Evolutionary conservation across 371 early-diverging fungal species (phyloP), one percentile per base, ranked within the genome.

Genomic region (Thermomucor indicae-seudaticae): DNA sequence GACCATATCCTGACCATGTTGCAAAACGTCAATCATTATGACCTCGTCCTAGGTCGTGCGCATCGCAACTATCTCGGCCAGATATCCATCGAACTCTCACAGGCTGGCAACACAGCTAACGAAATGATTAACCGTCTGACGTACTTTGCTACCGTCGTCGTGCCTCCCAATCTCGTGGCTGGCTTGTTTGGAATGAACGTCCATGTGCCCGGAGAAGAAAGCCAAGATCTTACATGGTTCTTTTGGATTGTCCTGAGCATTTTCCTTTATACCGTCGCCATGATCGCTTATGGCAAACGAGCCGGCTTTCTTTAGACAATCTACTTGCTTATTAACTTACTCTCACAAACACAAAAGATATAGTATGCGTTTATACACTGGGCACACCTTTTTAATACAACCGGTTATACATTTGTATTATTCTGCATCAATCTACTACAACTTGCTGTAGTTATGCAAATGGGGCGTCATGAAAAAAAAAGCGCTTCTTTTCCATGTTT

Each of bases 61-160:
- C 97, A 98, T 58, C 79, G 90, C 31, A 97, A 96, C 58, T 98
- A 98, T 53, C 70, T 98, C 16, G 98, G 96, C 3, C 95, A 95
- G 59, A 95, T 98, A 30, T 85, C 88, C 8, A 95, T 98, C 25
- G 97, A 97, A 62, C 79, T 97, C 56, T 97, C 97, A 1, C 90
- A 92, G 53, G 85, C 96, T 3, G 91, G 92, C 41, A 95, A 95
- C 67, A 71, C 83, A 7, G 95, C 95, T 20, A 93, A 95, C 57
- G 91, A 92, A 51, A 92, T 93, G 1, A 89, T 96, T 17, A 89
- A 93, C 58, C 80, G 88, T 40, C 79, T 98, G 60, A 95, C 97
- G 1, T 92, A 90, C 16, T 62, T 97, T 43, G 97, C 95, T 0
- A 84, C 88, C 8, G 86, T 98, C 23, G 70, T 97, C 29, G 80